These are phyloP conservation scores for Wickerhamiella galacta DNA, from an alignment of 805 yeast species.

Conservation along the genomic window DNA sequence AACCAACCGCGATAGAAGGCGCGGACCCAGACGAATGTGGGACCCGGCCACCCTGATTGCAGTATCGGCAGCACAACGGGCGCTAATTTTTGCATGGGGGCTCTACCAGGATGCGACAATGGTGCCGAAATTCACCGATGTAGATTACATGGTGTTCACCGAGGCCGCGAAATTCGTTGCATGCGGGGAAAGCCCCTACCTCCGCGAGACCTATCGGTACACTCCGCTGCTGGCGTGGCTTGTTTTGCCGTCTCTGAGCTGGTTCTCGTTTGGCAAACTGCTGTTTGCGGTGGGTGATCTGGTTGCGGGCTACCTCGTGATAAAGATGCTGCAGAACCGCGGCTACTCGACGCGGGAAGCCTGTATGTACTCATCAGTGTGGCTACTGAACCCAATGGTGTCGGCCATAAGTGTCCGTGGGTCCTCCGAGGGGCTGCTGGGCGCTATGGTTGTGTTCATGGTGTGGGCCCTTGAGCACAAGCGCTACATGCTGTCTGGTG, in stretches of 20 bases:
- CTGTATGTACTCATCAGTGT: conserved; percentile 38
- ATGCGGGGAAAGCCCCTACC: conserved; percentile 53
- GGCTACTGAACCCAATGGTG: conserved; percentile 94
- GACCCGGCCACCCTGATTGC: background rate
- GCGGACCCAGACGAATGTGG: background rate
- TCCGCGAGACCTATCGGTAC: conserved; percentile 77
- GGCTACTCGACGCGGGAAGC: conserved; percentile 21
- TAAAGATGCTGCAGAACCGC: conserved; percentile 25
- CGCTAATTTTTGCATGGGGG: conserved; percentile 60
- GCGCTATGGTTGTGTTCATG: conserved; percentile 52
- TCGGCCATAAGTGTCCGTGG: conserved; percentile 86
- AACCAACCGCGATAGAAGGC: no score
- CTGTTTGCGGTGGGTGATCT: conserved; percentile 66
- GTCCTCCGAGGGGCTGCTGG: conserved; percentile 75
- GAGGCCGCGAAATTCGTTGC: conserved; percentile 72
- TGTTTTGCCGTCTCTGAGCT: conserved; percentile 44
- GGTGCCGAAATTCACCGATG: conserved; percentile 79
- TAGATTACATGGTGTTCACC: conserved; percentile 83
- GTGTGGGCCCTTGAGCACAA: conserved; percentile 29
- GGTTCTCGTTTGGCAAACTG: conserved; percentile 57
- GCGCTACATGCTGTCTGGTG: conserved; percentile 25
- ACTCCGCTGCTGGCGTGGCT: conserved; percentile 85
- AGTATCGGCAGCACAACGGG: conserved; percentile 22
- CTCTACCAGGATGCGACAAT: conserved; percentile 68
- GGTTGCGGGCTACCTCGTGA: conserved; percentile 53